Evolutionary conservation across 352 stramenopile species (phyloP), one percentile per base, ranked within the genome.

Genomic region (Phytophthora gonapodyides): DNA sequence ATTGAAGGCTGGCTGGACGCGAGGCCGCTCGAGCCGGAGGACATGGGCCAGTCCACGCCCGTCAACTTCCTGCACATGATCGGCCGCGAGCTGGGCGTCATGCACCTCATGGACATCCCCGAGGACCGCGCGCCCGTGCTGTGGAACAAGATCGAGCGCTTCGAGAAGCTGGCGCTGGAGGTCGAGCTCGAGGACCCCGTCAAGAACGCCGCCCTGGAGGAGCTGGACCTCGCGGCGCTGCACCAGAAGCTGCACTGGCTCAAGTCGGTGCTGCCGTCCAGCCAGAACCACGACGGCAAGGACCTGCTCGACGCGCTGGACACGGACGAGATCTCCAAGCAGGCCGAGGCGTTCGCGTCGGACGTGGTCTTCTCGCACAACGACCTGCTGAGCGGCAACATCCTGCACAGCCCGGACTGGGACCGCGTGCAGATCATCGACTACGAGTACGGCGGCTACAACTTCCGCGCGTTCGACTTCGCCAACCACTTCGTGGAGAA

Each of bases 401-500:
- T 94, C 46, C 57, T 96, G 44, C 76, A 91, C 70, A 89, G 84
- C 62, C 75, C 85, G 31, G 60, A 66, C 36, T 93, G 87, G 79
- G 72, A 87, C 59, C 86, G 87, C 35, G 86, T 98, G 44, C 89
- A 94, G 74, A 91, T 98, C 65, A 98, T 98, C 62, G 94, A 98
- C 77, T 98, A 97, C 73, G 94, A 98, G 76, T 98, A 98, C 68
- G 91, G 88, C 42, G 89, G 84, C 40, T 97, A 93, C 79, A 98
- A 98, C 75, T 97, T 86, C 63, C 90, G 91, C 11, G 94, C 71
- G 15, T 98, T 97, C 61, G 94, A 98, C 77, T 93, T 98, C 67
- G 93, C 88, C 49, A 98, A 98, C 71, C 93, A 98, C 61, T 98
- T 98, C 65, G 97, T 87, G 60, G 90, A 98, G 76, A 89, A 97